Percentiles rank a stretch among this genome's conserved stretches.
phyloP scores from a whole-genome alignment of 2,329 filamentous ascomycete genomes.

The Aspergillus amoenus region DNA sequence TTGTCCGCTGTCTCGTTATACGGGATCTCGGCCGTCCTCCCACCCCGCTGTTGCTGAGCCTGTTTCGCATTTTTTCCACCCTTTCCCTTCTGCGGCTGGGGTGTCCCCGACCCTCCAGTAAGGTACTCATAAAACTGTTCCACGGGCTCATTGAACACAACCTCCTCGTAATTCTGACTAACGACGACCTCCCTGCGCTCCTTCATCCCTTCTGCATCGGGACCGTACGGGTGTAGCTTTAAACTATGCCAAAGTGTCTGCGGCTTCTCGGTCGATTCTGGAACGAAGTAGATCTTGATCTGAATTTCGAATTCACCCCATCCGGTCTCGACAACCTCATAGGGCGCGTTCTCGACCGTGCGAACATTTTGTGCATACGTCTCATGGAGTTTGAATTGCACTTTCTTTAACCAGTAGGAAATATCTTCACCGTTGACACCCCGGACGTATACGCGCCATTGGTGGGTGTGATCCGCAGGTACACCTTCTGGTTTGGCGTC shows the following conservation, averaged over 20 bases:
- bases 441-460: slow-evolving; percentile 92
- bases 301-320: slow-evolving; percentile 99
- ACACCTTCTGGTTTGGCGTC: slow-evolving; percentile 71
- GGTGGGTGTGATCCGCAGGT: slow-evolving; percentile 91
- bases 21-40: slow-evolving; percentile 74
- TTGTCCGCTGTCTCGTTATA: slow-evolving; percentile 64
- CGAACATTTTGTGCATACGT: slow-evolving; percentile 90
- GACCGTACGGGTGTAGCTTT: slow-evolving; percentile 84
- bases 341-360: slow-evolving; percentile 78
- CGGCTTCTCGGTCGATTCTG: slow-evolving; percentile 86
- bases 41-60: slow-evolving; percentile 49
- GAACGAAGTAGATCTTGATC: slow-evolving; percentile 89
- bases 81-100: slow-evolving; percentile 54
- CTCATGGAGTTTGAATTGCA: slow-evolving; percentile 97
- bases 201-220: slow-evolving; percentile 71
- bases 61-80: slow-evolving; percentile 56
- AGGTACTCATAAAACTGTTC: slow-evolving; percentile 87
- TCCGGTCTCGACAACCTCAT: slow-evolving; percentile 85
- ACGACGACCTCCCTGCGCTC: slow-evolving; percentile 64
- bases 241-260: slow-evolving; percentile 94
- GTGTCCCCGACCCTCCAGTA: slow-evolving; percentile 63
- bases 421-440: slow-evolving; percentile 87
- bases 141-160: slow-evolving; percentile 96
- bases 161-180: slow-evolving; percentile 85
- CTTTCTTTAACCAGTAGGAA: slow-evolving; percentile 92